Conservation (phyloP, 495 filamentous ascomycete genomes). For the Podospora australis region DNA sequence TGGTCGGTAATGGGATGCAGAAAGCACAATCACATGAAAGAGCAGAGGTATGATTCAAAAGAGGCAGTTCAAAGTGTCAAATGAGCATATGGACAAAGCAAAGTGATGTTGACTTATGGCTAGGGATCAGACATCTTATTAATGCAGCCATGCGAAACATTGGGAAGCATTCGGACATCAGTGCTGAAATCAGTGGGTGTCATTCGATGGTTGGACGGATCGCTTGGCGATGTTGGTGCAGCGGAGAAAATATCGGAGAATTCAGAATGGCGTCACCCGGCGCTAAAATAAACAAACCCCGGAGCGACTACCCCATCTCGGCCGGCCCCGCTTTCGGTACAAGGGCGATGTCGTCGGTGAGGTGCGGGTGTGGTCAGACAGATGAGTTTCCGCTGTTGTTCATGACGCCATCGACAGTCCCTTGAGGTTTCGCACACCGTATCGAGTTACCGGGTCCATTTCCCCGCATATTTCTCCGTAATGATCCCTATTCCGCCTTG, state of each 20-base stretch:
- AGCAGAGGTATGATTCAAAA: too few species aligned
- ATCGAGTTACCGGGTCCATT: background rate
- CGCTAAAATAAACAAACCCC: slow-evolving; percentile 7
- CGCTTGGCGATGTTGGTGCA: too few species aligned
- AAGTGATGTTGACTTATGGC: background rate
- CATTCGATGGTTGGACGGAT: background rate
- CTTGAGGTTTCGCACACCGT: background rate
- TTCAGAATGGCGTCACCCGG: slow-evolving; percentile 10
- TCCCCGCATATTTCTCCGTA: slow-evolving; percentile 8
- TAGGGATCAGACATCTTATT: background rate
- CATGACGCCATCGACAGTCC: background rate
- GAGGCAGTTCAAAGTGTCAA: background rate
- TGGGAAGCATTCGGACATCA: background rate
- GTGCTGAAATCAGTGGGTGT: background rate
- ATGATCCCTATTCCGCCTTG: background rate
- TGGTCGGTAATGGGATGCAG: background rate
- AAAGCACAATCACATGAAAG: background rate
- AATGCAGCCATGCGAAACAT: background rate
- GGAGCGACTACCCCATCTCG: slow-evolving; percentile 6
- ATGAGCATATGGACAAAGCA: background rate
- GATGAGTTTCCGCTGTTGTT: background rate
- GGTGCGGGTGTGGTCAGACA: background rate
- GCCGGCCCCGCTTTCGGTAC: slow-evolving; percentile 3
- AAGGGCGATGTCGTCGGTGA: background rate
- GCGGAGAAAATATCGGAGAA: slow-evolving; percentile 19